phyloP scores from a whole-genome alignment of 305 asterid genomes.

The Petunia hybrid region DNA sequence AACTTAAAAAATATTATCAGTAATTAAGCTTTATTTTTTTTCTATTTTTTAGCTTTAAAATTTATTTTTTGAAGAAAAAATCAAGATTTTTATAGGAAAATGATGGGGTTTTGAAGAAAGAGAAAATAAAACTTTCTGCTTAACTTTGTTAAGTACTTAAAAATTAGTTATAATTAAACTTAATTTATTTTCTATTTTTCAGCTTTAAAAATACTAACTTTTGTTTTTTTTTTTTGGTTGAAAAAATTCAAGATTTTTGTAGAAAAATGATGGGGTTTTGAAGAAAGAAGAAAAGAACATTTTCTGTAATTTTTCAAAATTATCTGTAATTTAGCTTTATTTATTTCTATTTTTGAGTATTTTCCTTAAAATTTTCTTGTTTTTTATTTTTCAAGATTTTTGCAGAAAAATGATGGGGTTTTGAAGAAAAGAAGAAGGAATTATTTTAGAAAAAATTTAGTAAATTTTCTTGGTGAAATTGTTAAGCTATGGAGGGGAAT shows the following conservation, averaged over 20 bases:
- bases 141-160: too few species aligned
- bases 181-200: too few species aligned
- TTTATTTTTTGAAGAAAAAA: neutral
- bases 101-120: constrained; percentile 20
- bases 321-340: too few species aligned
- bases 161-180: too few species aligned
- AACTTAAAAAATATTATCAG: neutral
- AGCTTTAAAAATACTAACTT: constrained; percentile 1
- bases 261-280: neutral
- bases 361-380: neutral
- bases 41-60: neutral
- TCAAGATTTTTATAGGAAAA: neutral
- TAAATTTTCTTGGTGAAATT: too few species aligned
- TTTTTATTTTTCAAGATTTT: neutral
- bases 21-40: neutral
- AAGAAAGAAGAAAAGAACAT: neutral
- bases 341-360: neutral
- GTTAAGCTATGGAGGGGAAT: constrained; percentile 54
- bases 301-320: neutral
- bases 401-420: neutral
- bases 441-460: constrained; percentile 4
- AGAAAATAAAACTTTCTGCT: neutral
- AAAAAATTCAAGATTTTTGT: neutral
- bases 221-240: constrained; percentile 36
- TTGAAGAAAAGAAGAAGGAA: neutral